Evolutionary conservation across 2,329 filamentous ascomycete species (phyloP).

Genomic region (Onygenales sp.): DNA sequence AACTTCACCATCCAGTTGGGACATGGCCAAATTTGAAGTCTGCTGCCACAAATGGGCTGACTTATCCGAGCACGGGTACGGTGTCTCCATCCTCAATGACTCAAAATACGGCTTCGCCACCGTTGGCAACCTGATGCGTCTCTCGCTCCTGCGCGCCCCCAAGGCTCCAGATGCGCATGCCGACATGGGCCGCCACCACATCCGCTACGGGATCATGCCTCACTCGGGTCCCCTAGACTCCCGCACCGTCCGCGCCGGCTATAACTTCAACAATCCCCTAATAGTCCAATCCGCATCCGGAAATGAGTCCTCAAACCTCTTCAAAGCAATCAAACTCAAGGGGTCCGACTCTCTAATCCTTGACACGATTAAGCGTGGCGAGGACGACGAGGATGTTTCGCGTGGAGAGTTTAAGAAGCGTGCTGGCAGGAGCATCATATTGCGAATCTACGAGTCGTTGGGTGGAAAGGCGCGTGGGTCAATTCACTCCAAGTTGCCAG

Average conservation of each 20-base stretch:
- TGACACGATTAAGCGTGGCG: conserved; percentile 88
- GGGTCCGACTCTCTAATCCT: conserved; percentile 63
- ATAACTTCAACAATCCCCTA: conserved; percentile 82
- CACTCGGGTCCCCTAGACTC: conserved; percentile 64
- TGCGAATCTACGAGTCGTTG: conserved; percentile 80
- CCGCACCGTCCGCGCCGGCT: conserved; percentile 70
- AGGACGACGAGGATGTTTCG: conserved; percentile 64
- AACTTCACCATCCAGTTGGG: conserved; percentile 51
- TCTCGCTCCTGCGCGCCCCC: conserved; percentile 74
- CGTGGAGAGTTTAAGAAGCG: conserved; percentile 53
- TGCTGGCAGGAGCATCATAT: conserved; percentile 66
- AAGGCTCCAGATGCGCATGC: conserved; percentile 91
- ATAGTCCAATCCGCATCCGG: conserved; percentile 39
- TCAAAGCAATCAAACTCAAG: conserved; percentile 56
- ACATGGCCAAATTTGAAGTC: conserved; percentile 97
- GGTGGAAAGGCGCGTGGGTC: conserved; percentile 69
- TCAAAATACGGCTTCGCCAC: conserved; percentile 95
- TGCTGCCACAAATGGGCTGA: conserved; percentile 94
- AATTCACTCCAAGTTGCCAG: conserved; percentile 57
- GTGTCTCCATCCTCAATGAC: conserved; percentile 88
- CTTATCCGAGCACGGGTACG: conserved; percentile 76
- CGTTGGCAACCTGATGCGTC: conserved; percentile 76
- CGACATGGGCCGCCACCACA: conserved; percentile 83
- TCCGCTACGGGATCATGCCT: conserved; percentile 84
- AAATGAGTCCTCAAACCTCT: conserved; percentile 14